Conservation (phyloP, 78 protist genomes). For the Emiliania huxleyi region DNA sequence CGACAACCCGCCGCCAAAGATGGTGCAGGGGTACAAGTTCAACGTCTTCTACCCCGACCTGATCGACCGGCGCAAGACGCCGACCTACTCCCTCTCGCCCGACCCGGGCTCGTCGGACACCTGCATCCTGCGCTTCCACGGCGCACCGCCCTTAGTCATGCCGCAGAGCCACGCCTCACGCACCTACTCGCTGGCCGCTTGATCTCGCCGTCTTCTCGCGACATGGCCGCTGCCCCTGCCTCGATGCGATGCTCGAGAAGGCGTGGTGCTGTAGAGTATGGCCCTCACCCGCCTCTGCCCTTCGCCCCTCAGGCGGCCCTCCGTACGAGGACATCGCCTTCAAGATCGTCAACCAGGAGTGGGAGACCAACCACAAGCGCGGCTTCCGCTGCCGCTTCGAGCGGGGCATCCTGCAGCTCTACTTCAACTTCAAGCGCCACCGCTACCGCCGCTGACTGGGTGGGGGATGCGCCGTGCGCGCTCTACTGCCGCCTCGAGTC, state of each 20-base stretch:
- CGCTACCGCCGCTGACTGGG: constrained; percentile 88
- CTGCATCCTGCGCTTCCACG: constrained; percentile 74
- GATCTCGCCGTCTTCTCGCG: too few species aligned
- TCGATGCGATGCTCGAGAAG: too few species aligned
- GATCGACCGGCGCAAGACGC: constrained; percentile 59
- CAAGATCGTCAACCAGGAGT: constrained; percentile 78
- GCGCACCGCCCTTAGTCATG: too few species aligned
- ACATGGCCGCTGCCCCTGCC: too few species aligned
- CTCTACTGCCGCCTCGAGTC: too few species aligned
- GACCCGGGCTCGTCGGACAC: constrained; percentile 59
- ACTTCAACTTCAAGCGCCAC: constrained; percentile 88
- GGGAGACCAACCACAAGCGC: constrained; percentile 61
- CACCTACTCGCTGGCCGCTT: too few species aligned
- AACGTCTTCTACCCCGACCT: constrained; percentile 97
- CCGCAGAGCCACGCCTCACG: too few species aligned
- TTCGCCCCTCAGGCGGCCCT: too few species aligned
- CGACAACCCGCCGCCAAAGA: constrained; percentile 98
- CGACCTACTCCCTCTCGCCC: not conserved
- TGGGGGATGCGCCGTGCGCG: too few species aligned
- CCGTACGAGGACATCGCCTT: constrained; percentile 98
- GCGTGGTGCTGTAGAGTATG: too few species aligned
- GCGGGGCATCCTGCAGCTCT: constrained; percentile 86
- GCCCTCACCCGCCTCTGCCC: too few species aligned
- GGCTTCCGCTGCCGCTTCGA: constrained; percentile 81
- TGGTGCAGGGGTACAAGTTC: constrained; percentile 97